Base-by-base conservation (phyloP, 805 yeast genomes). In the Saturnispora bothae region DNA sequence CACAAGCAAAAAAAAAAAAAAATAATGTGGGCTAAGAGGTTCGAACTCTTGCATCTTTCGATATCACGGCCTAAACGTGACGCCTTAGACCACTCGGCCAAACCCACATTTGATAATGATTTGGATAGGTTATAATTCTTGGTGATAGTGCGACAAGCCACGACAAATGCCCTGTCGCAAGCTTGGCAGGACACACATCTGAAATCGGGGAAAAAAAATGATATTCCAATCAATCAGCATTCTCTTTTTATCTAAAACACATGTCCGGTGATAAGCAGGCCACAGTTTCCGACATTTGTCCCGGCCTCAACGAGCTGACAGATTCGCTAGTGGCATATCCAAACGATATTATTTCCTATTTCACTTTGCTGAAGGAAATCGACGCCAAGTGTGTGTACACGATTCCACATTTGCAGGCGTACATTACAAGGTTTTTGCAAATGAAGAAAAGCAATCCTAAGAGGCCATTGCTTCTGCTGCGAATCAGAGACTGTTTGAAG, bases 271-370 rank as follows among this genome's bases (percentile, higher is more conserved):
- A 10, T 28, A 15, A 4, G 4, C 47, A 48, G 22, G 57, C 60
- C 2, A 48, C 46, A 17, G 48, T 48, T 25, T 34, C 46, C 3
- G 75, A 74, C 50, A 52, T 71, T 36, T 78, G 70, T 47, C 94
- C 96, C 0, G 97, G 96, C 1, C 65, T 92, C 38, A 89, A 88
- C 60, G 98, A 92, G 56, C 73, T 92, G 39, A 68, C 83, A 32
- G 98, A 92, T 61, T 88, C 86, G 1, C 71, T 89, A 36, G 94
- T 86, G 53, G 95, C 95, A 18, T 67, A 86, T 45, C 98, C 98
- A 0, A 53, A 69, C 40, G 96, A 85, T 48, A 66, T 84, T 29
- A 73, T 86, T 35, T 73, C 88, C 37, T 89, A 88, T 53, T 76
- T 86, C 57, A 92, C 97, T 2, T 63, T 85, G 13, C 64, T 92